These are phyloP conservation scores for Entonaema liquescens DNA, from an alignment of 495 filamentous ascomycete genomes.

Conservation along the genomic window DNA sequence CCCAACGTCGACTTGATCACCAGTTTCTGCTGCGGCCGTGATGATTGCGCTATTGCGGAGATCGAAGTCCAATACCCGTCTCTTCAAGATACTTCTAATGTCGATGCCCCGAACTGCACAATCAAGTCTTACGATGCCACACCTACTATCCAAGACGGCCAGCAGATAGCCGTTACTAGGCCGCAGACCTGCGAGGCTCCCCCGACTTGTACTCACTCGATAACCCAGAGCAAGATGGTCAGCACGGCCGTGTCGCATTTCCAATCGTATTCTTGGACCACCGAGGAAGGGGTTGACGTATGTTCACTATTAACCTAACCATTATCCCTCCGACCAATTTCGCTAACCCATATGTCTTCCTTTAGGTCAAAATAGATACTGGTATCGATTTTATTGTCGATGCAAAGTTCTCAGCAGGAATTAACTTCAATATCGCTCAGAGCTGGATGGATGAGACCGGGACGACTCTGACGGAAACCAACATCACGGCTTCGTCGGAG, in stretches of 20 bases:
- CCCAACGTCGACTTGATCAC: slow-evolving; percentile 30
- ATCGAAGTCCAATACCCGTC: slow-evolving; percentile 6
- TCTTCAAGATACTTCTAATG: not conserved
- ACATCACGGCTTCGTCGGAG: slow-evolving; percentile 26
- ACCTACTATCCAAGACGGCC: slow-evolving; percentile 16
- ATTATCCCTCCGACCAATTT: not conserved
- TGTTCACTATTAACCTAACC: not conserved
- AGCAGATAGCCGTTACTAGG: slow-evolving; percentile 28
- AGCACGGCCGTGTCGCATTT: slow-evolving; percentile 29
- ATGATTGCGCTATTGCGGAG: slow-evolving; percentile 29
- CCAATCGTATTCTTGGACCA: slow-evolving; percentile 25
- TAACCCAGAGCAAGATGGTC: slow-evolving; percentile 23
- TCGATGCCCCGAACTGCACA: slow-evolving; percentile 9
- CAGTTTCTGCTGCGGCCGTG: slow-evolving; percentile 34
- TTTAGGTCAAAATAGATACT: slow-evolving; percentile 13
- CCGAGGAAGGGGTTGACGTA: slow-evolving; percentile 26
- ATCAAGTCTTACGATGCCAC: slow-evolving; percentile 14
- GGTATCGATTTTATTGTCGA: slow-evolving; percentile 23
- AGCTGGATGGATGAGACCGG: slow-evolving; percentile 33
- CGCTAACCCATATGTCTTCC: not conserved
- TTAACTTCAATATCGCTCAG: slow-evolving; percentile 14
- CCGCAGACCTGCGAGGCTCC: slow-evolving; percentile 33
- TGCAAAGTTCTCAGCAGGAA: not conserved
- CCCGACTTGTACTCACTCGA: slow-evolving; percentile 30
- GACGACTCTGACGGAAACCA: slow-evolving; percentile 11